Conservation (phyloP, 305 asterid species). For the Solanum aculeatissimum region DNA sequence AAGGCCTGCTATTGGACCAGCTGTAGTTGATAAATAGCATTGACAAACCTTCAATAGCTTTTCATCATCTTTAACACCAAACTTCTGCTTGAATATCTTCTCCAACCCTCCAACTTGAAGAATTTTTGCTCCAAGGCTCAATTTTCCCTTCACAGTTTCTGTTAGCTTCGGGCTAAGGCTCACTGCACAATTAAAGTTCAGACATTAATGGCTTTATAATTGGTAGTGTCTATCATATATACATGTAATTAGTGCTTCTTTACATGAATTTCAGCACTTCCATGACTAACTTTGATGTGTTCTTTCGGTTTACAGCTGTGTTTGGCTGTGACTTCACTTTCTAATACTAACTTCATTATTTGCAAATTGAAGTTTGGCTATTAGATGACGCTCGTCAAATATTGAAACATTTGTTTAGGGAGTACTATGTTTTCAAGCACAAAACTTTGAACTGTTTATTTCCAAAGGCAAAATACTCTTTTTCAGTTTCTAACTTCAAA, state of each 20-base stretch:
- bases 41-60: neutral
- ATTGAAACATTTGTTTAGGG: neutral
- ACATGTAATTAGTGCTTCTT: neutral
- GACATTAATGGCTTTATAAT: neutral
- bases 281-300: neutral
- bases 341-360: neutral
- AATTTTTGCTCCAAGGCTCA: conserved; percentile 8
- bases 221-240: too few species aligned
- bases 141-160: neutral
- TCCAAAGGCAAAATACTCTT: neutral
- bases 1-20: conserved; percentile 2
- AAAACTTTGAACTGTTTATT: too few species aligned
- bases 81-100: neutral
- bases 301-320: neutral
- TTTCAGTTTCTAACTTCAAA: neutral
- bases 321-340: neutral
- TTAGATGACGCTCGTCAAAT: too few species aligned
- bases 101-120: conserved; percentile 6
- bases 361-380: neutral
- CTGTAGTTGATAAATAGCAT: conserved; percentile 3
- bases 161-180: neutral
- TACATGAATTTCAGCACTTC: neutral
- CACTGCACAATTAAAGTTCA: neutral
- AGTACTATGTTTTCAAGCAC: neutral
- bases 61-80: neutral